Evolutionary conservation across 495 filamentous ascomycete species (phyloP).

Genomic region (Penicillium dipodomyicola): DNA sequence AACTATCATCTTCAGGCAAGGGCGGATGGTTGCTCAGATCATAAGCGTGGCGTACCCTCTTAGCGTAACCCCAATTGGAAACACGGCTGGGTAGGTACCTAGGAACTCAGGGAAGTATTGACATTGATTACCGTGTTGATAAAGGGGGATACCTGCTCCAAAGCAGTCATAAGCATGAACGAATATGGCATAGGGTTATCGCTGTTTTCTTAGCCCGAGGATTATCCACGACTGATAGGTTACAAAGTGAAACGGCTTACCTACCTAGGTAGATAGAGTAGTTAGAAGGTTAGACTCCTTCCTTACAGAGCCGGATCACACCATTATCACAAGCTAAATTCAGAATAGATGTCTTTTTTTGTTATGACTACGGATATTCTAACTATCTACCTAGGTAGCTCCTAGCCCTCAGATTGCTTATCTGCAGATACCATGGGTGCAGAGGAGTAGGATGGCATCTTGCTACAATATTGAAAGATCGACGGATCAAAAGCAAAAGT

Average conservation of each 20-base stretch:
- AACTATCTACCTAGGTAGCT: background rate
- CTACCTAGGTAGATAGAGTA: too few species aligned
- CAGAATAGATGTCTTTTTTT: slow-evolving; percentile 1
- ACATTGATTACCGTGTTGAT: background rate
- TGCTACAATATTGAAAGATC: background rate
- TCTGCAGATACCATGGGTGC: background rate
- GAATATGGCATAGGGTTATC: background rate
- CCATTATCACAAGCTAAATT: slow-evolving; percentile 13
- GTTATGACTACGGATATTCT: background rate
- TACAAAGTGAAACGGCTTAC: background rate
- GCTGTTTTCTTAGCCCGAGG: background rate
- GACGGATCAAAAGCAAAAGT: background rate
- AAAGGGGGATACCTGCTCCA: background rate
- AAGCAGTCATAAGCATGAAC: background rate
- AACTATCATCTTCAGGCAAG: slow-evolving; percentile 20
- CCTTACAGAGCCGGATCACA: slow-evolving; percentile 9
- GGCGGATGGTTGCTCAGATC: slow-evolving; percentile 25
- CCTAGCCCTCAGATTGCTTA: background rate
- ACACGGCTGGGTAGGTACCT: slow-evolving; percentile 17
- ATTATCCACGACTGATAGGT: background rate
- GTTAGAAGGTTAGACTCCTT: background rate
- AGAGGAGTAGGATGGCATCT: background rate
- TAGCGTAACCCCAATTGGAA: slow-evolving; percentile 25
- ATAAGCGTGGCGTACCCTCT: slow-evolving; percentile 21
- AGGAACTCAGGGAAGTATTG: background rate